A percentile compares a stretch with the other conserved stretches of the same genome.
These are phyloP conservation scores for Scutellaria minor DNA, from an alignment of 257 asterid species.

Conservation along the genomic window DNA sequence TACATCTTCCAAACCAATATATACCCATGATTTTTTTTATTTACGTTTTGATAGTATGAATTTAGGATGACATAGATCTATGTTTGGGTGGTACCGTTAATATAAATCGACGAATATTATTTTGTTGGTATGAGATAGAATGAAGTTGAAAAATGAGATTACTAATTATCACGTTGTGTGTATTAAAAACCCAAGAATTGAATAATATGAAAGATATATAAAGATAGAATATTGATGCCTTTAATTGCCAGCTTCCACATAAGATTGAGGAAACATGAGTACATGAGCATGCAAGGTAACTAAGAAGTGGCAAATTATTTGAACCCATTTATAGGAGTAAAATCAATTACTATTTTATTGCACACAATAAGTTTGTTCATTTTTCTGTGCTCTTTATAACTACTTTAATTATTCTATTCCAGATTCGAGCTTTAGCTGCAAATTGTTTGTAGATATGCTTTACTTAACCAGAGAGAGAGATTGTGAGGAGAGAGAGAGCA, in stretches of 20 bases:
- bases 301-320: background rate
- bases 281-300: slow-evolving; percentile 12
- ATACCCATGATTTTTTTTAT: too few relatives aligned
- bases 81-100: too few relatives aligned
- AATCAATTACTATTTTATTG: slow-evolving; percentile 28
- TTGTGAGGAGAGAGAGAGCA: background rate
- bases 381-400: slow-evolving; percentile 38
- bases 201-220: too few relatives aligned
- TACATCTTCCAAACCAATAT: background rate
- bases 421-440: slow-evolving; percentile 47
- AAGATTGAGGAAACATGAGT: background rate
- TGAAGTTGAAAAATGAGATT: too few relatives aligned
- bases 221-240: background rate
- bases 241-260: slow-evolving; percentile 15
- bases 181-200: too few relatives aligned
- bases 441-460: slow-evolving; percentile 42
- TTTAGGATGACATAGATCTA: too few relatives aligned
- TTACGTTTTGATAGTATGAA: too few relatives aligned
- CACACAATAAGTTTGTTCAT: slow-evolving; percentile 19
- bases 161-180: too few relatives aligned
- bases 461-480: slow-evolving; percentile 35
- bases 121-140: too few relatives aligned
- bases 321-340: background rate
- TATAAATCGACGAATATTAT: too few relatives aligned
- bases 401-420: slow-evolving; percentile 49